Percentiles rank a stretch among this genome's conserved stretches.
Evolutionary conservation across 495 filamentous ascomycete genomes (phyloP).

Genomic region (Diplogelasinospora grovesii): DNA sequence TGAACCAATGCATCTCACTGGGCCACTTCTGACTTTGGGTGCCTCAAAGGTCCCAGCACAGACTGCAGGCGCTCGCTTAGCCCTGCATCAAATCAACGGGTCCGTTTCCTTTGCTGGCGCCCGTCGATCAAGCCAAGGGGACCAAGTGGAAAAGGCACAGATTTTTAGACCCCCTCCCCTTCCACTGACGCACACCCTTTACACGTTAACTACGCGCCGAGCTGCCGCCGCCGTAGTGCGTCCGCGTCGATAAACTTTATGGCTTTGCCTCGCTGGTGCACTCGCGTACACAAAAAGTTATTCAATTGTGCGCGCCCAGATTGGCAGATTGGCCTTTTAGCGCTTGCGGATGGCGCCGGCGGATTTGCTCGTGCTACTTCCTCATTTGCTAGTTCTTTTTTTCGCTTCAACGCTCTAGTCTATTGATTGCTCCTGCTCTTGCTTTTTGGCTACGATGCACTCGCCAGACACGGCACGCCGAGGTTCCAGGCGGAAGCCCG

Average conservation of each 20-base stretch:
- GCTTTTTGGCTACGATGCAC: conserved; percentile 14
- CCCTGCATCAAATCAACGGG: too few relatives aligned
- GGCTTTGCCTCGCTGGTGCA: conserved; percentile 1
- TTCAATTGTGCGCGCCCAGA: conserved; percentile 3
- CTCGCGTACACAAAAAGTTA: background rate
- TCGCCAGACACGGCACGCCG: conserved; percentile 18
- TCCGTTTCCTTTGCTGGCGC: too few relatives aligned
- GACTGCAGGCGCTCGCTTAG: too few relatives aligned
- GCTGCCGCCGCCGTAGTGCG: conserved; percentile 4
- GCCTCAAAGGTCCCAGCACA: too few relatives aligned
- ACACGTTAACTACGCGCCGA: conserved; percentile 20
- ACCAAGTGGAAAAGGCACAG: too few relatives aligned
- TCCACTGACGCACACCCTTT: conserved; percentile 21
- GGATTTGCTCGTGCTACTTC: conserved; percentile 13
- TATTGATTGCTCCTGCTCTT: conserved; percentile 2
- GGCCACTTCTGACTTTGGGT: too few relatives aligned
- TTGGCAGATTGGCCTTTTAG: background rate
- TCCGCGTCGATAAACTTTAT: background rate
- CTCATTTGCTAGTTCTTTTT: conserved; percentile 11
- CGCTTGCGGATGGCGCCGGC: conserved; percentile 9
- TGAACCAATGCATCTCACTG: too few relatives aligned
- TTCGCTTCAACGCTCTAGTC: too few relatives aligned
- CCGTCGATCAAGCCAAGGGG: too few relatives aligned
- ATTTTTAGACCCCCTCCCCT: background rate
- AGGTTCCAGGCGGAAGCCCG: conserved; percentile 17